Evolutionary conservation across 495 filamentous ascomycete genomes (phyloP), one percentile per base, ranked within the genome.

Genomic region (Lepidopterella palustris): DNA sequence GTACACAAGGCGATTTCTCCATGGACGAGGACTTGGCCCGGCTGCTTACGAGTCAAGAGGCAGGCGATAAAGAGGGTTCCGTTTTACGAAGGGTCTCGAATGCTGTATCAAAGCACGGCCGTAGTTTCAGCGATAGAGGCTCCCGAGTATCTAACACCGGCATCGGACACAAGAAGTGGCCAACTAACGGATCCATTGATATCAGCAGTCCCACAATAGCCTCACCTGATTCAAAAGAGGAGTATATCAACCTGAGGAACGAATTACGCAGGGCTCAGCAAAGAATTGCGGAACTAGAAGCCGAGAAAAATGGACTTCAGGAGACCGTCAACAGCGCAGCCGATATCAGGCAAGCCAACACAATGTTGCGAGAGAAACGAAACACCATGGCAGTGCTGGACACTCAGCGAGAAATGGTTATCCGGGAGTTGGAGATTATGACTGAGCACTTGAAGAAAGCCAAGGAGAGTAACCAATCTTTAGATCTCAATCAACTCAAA

Each of bases 361-460:
- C 85, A 42, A 92, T 91, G 66, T 77, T 99, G 11, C 80, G 87
- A 31, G 91, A 97, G 73, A 97, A 97, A 77, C 83, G 93, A 47
- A 95, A 92, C 61, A 97, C 92, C 1, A 90, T 99, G 67, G 92
- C 93, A n/a, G 87, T 92, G 10, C 78, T 99, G 21, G 92, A 97
- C 71, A 90, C 91, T 0, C 88, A 96, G 73, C 87, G 91, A 25
- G 95, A 99, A 72, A 90, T 97, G 64, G 90, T 96, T 68, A 83
- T 99, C 57, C 85, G 89, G 21, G 92, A 99, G 69, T 79, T 99
- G 23, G 87, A 92, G 59, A 85, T 91, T 11, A 81, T 97, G 61
- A 89, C 91, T 5, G 89, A 93, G 23, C 82, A 86, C 58, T 76
- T 89, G 11, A 82, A 83, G 61, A 78, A 78, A 70, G 88, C 78